These are phyloP conservation scores for Claviceps humidiphila DNA, from an alignment of 2,329 filamentous ascomycete genomes.

Conservation along the genomic window DNA sequence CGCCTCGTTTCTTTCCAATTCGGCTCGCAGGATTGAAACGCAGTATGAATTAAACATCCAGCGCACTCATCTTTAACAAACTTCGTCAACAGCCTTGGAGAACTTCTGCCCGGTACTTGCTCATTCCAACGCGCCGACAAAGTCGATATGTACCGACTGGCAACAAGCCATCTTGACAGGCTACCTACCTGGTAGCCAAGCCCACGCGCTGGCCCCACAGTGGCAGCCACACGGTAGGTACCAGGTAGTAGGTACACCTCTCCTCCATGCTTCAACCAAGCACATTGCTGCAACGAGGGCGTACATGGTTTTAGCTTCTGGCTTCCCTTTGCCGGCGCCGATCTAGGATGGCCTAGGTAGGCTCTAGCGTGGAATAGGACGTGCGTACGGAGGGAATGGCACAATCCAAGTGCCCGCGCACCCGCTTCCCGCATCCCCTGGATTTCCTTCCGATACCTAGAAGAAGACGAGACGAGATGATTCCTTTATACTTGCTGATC, in stretches of 20 bases:
- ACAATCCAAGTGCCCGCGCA: neutral
- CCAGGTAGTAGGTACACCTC: neutral
- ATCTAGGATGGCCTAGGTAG: slow-evolving; percentile 15
- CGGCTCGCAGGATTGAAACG: no score
- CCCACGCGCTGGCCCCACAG: neutral
- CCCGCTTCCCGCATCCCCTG: neutral
- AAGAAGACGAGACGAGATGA: no score
- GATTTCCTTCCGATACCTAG: no score
- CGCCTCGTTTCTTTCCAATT: no score
- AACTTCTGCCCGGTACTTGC: no score
- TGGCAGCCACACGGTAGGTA: neutral
- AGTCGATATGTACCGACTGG: no score
- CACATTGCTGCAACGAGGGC: neutral
- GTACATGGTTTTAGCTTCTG: neutral
- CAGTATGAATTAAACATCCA: no score
- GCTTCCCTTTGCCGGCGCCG: slow-evolving; percentile 10
- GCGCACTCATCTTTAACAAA: no score
- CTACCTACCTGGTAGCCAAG: neutral
- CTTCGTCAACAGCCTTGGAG: no score
- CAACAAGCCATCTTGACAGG: neutral
- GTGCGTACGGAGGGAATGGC: neutral
- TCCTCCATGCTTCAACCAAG: neutral
- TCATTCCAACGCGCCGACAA: no score
- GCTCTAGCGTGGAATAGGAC: slow-evolving; percentile 2
- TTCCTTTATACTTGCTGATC: no score